A percentile compares a stretch with the other conserved stretches of the same genome.
Conservation (phyloP, 805 yeast species). For the Candida andamanensis region DNA sequence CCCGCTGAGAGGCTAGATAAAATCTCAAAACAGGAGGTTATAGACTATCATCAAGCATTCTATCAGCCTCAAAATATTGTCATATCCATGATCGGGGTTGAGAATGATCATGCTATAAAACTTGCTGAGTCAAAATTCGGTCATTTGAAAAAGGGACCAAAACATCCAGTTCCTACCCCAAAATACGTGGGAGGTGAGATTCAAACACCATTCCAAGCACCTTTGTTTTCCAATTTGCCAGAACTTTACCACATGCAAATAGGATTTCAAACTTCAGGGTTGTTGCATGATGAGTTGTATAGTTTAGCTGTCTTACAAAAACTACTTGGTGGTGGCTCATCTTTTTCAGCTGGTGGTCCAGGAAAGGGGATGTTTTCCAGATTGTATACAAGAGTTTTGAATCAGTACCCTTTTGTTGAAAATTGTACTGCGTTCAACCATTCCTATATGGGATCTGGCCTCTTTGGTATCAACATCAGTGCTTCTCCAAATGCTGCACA, state of each 20-base stretch:
- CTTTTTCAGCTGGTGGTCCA: conserved; percentile 98
- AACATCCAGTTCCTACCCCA: conserved; percentile 9
- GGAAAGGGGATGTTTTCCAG: conserved; percentile 98
- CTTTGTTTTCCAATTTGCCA: conserved; percentile 48
- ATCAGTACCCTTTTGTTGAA: conserved; percentile 87
- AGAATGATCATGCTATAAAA: conserved; percentile 61
- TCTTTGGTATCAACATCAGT: conserved; percentile 83
- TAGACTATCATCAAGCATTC: conserved; percentile 57
- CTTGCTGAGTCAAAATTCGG: conserved; percentile 63
- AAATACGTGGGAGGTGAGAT: conserved; percentile 46
- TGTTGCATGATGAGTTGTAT: conserved; percentile 79
- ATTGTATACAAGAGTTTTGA: conserved; percentile 83
- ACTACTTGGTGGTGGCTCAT: conserved; percentile 92
- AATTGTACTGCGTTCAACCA: conserved; percentile 85
- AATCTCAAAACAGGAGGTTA: conserved; percentile 49
- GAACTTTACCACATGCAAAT: conserved; percentile 82
- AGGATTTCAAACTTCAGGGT: conserved; percentile 83
- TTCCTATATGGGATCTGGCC: conserved; percentile 83
- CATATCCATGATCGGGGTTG: conserved; percentile 83
- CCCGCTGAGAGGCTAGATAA: conserved; percentile 62
- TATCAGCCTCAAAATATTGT: conserved; percentile 80
- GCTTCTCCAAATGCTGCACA: conserved; percentile 85
- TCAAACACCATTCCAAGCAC: conserved; percentile 34
- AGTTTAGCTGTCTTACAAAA: conserved; percentile 88
- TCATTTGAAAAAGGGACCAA: conserved; percentile 4